Conservation (phyloP, 495 filamentous ascomycete species). For the Tuber aestivum region DNA sequence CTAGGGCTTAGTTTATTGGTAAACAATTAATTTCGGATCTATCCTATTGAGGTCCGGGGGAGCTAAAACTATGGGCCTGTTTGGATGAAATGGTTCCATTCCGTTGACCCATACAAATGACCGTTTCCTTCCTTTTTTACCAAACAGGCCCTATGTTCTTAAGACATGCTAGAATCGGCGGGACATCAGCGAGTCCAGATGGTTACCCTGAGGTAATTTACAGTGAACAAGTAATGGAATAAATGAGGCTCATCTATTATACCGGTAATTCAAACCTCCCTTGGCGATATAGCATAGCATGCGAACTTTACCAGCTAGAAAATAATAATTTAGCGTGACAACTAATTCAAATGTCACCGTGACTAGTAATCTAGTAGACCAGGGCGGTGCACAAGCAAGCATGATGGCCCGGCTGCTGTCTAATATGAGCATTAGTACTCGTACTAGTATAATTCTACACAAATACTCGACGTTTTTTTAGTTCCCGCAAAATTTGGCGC, state of each 20-base stretch:
- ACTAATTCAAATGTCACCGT: neutral
- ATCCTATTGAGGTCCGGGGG: neutral
- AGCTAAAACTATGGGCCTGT: neutral
- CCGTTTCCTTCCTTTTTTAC: no score
- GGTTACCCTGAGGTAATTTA: neutral
- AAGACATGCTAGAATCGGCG: neutral
- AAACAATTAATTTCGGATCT: neutral
- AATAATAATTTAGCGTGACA: neutral
- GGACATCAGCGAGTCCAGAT: neutral
- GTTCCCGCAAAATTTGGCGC: no score
- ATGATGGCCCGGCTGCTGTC: neutral
- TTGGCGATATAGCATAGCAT: neutral
- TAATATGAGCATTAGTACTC: no score
- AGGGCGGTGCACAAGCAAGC: neutral
- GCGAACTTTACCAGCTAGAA: neutral
- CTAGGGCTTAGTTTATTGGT: neutral
- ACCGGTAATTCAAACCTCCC: neutral
- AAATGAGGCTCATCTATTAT: neutral
- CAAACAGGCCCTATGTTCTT: no score
- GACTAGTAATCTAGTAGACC: neutral
- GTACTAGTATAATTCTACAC: no score
- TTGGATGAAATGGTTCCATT: no score
- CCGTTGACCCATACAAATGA: no score
- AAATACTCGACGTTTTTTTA: no score
- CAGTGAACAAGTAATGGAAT: neutral